These are phyloP conservation scores for Rickenella mellea DNA, from an alignment of 768 basidiomycete species.

Conservation along the genomic window DNA sequence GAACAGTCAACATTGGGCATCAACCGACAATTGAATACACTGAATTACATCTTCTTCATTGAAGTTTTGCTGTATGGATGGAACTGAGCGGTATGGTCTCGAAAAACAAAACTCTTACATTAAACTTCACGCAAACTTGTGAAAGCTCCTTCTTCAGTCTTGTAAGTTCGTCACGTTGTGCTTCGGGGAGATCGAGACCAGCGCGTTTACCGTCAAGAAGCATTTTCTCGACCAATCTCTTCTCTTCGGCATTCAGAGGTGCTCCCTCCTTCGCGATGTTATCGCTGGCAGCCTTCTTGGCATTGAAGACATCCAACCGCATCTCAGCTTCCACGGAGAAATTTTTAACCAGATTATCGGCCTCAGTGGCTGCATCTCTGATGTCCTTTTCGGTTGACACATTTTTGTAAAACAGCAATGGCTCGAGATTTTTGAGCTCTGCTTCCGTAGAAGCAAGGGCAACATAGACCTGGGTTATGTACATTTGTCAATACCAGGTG, in stretches of 20 bases:
- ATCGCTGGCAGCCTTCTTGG: constrained; percentile 59
- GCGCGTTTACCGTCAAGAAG: constrained; percentile 72
- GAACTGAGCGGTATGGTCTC: neutral
- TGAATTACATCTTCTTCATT: constrained; percentile 71
- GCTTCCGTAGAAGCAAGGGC: constrained; percentile 55
- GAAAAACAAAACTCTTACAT: constrained; percentile 34
- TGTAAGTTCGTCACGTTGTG: constrained; percentile 47
- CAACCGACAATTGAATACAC: too few species aligned
- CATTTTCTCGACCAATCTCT: constrained; percentile 76
- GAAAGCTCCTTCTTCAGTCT: constrained; percentile 69
- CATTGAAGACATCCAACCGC: constrained; percentile 72
- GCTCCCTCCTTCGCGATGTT: constrained; percentile 54
- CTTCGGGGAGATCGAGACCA: constrained; percentile 64
- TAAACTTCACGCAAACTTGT: constrained; percentile 69
- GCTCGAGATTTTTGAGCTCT: constrained; percentile 42
- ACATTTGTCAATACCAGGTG: neutral
- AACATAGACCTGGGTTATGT: constrained; percentile 56
- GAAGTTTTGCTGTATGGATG: constrained; percentile 54
- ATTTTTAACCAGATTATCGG: constrained; percentile 61
- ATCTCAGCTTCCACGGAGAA: constrained; percentile 71
- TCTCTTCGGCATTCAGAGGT: constrained; percentile 53
- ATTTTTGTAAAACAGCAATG: constrained; percentile 75
- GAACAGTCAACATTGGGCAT: constrained; percentile 1
- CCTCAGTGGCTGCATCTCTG: constrained; percentile 72
- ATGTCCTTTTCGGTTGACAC: constrained; percentile 66